Evolutionary conservation across 306 rosid species (phyloP), one percentile per base, ranked within the genome.

Genomic region (Mucuna pruriens): DNA sequence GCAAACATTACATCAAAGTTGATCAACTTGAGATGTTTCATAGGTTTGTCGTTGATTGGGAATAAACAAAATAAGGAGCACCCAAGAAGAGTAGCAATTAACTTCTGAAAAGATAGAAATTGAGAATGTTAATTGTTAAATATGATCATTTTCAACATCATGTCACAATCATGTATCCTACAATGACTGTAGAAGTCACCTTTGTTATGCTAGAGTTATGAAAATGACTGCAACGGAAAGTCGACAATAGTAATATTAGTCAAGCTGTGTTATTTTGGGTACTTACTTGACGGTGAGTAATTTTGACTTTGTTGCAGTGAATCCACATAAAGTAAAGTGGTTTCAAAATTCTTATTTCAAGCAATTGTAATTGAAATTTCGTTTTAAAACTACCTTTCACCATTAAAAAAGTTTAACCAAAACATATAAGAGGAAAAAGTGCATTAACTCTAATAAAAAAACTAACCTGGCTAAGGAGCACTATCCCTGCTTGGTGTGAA

Each of bases 21-120:
- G 84, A 91, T 90, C 31, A 79, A n/a, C n/a, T 34, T 44, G 89
- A 95, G 97, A 82, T 82, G 74, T 74, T 67, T 80, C 76, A 20
- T 55, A 62, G 4, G 76, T 91, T 97, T 89, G 80, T 85, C 74
- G 76, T 49, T 65, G 82, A 76, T 77, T 19, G 99, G 98, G 82
- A 90, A 93, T 86, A 95, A 84, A 75, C 94, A 89, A 84, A 95
- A 95, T 33, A 95, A 83, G 38, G 97, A 92, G 88, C 98, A 93
- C 75, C 78, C 91, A 67, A 95, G 98, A 80, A 95, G 94, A 78
- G 96, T 97, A 71, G 93, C 89, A 60, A 88, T 88, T 84, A 95
- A 73, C 86, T 95, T 96, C 98, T 95, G 94, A 78, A 85, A 90
- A 80, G 74, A 19, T 74, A 29, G n/a, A 23, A 84, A 63, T 55